These are phyloP conservation scores for Cyanodermella asteris DNA, from an alignment of 2,329 filamentous ascomycete species.

Conservation along the genomic window DNA sequence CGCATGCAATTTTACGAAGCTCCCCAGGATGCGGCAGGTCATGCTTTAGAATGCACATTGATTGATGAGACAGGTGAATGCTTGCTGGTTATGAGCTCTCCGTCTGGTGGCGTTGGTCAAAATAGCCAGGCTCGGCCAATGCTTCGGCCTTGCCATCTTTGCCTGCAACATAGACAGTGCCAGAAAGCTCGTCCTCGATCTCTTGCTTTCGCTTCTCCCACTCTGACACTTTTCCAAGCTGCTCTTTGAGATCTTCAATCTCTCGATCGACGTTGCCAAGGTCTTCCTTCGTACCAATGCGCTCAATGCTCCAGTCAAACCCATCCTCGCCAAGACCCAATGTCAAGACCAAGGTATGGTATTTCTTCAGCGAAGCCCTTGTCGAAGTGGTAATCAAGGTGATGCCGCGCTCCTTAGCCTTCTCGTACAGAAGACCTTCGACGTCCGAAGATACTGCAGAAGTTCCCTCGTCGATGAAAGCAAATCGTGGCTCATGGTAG, in stretches of 20 bases:
- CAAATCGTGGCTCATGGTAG: slow-evolving; percentile 88
- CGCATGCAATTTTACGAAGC: too few relatives aligned
- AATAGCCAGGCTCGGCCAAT: too few relatives aligned
- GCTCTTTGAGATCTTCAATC: slow-evolving; percentile 59
- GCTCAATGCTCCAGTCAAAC: slow-evolving; percentile 80
- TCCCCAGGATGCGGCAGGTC: too few relatives aligned
- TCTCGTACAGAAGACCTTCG: slow-evolving; percentile 81
- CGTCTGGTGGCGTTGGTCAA: too few relatives aligned
- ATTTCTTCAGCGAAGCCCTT: slow-evolving; percentile 80
- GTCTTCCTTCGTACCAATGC: slow-evolving; percentile 82
- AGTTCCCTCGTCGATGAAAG: slow-evolving; percentile 87
- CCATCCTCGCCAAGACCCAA: slow-evolving; percentile 61
- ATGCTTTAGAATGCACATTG: too few relatives aligned
- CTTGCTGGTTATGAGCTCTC: too few relatives aligned
- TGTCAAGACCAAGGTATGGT: slow-evolving; percentile 77
- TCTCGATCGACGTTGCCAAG: slow-evolving; percentile 88
- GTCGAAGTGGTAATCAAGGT: slow-evolving; percentile 94
- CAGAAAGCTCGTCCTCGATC: slow-evolving; percentile 69
- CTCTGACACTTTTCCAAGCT: slow-evolving; percentile 57
- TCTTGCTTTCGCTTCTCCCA: slow-evolving; percentile 61
- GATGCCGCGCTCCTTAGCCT: slow-evolving; percentile 78
- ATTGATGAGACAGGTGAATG: too few relatives aligned
- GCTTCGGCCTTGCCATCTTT: slow-evolving; percentile 10
- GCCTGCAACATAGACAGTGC: slow-evolving; percentile 33
- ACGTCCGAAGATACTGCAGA: slow-evolving; percentile 88